phyloP scores from a whole-genome alignment of 805 yeast genomes.

The Teunomyces cretensis region DNA sequence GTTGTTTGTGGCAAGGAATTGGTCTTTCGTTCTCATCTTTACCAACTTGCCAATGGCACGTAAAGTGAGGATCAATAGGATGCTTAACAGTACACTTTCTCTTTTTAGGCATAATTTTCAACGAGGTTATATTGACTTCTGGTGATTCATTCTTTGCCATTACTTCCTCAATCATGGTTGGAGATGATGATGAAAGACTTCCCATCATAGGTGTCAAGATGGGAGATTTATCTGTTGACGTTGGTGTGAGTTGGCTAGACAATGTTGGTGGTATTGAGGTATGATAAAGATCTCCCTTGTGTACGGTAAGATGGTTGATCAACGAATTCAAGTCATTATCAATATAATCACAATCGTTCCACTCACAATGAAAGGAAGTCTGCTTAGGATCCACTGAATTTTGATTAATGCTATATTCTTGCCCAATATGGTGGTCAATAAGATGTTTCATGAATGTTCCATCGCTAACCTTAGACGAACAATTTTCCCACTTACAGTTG shows the following conservation, averaged over 20 bases:
- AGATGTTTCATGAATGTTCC: slow-evolving; percentile 33
- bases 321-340: slow-evolving; percentile 54
- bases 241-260: slow-evolving; percentile 9
- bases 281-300: slow-evolving; percentile 15
- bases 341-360: slow-evolving; percentile 68
- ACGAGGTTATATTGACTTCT: slow-evolving; percentile 29
- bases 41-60: slow-evolving; percentile 47
- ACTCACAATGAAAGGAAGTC: slow-evolving; percentile 56
- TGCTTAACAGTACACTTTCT: slow-evolving; percentile 6
- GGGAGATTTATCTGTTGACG: slow-evolving; percentile 11
- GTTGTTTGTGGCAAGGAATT: slow-evolving; percentile 49
- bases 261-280: slow-evolving; percentile 4
- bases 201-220: not conserved
- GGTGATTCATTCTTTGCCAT: not conserved
- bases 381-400: slow-evolving; percentile 6
- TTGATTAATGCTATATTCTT: slow-evolving; percentile 35
- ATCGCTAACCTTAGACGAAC: slow-evolving; percentile 43
- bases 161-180: not conserved
- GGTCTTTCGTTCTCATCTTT: slow-evolving; percentile 26
- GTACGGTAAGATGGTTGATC: slow-evolving; percentile 50
- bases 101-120: slow-evolving; percentile 31
- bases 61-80: slow-evolving; percentile 31
- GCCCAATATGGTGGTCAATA: slow-evolving; percentile 51
- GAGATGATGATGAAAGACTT: not conserved
- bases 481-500: slow-evolving; percentile 69